Evolutionary conservation across 2,329 filamentous ascomycete species (phyloP), one percentile per base, ranked within the genome.

Genomic region (Aspergillus arachidicola): DNA sequence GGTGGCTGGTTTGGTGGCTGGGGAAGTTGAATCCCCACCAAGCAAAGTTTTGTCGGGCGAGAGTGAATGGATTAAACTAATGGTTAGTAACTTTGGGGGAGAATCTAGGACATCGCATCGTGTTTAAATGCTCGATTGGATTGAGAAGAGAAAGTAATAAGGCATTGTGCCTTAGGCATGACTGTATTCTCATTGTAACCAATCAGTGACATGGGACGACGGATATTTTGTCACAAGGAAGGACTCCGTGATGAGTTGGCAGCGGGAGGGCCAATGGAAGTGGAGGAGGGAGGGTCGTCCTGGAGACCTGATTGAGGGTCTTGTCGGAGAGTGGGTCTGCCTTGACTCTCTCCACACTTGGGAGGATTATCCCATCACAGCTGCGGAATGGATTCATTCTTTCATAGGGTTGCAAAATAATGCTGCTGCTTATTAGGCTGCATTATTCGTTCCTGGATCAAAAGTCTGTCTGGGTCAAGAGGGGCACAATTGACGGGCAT

Each of bases 201-300:
- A 55, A 46, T 53, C 38, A 46, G 23, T 56, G 21, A 19, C 28
- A 48, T 43, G 12, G 11, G 26, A 16, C 6, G 38, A 56, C 28
- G 12, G 30, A 19, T 6, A 2, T 46, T 56, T 16, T 34, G 58
- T 53, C 55, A 57, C 55, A 41, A 23, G 28, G 57, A 62, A 59
- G 64, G 51, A 59, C 55, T 58, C 53, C 62, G 60, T 65, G 68
- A 69, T 69, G 68, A 64, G 68, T 66, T 69, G 68, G 68, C 68
- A 65, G 68, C 38, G 56, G 58, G 58, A 58, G 34, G 63, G 57
- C 59, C 43, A 64, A 57, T 50, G 60, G 53, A 61, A 45, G 55
- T 53, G 46, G 50, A 38, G n/a, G 34, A 36, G 45, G 58, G 53
- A 45, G 61, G 57, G 61, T 63, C 58, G 61, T 60, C 61, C 61